A percentile compares a stretch with the other conserved stretches of the same genome.
These are phyloP conservation scores for Thecaphora frezii DNA, from an alignment of 1,284 basidiomycete species.

Conservation along the genomic window DNA sequence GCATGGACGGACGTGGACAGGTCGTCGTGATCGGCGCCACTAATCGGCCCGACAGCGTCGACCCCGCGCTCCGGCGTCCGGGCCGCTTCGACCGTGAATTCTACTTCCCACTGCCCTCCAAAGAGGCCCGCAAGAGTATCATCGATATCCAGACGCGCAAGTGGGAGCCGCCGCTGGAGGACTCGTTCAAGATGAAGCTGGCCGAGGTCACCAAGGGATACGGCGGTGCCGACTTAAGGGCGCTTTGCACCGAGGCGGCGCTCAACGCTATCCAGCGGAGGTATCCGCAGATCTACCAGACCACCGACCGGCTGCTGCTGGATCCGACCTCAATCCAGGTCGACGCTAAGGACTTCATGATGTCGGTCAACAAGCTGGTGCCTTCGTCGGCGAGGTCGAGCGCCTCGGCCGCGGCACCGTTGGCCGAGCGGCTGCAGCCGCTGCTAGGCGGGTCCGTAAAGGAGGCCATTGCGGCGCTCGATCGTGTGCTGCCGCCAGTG, in stretches of 20 bases:
- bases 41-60: constrained; percentile 93
- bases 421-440: constrained; percentile 83
- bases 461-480: constrained; percentile 70
- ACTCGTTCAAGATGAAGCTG: constrained; percentile 70
- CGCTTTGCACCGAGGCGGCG: constrained; percentile 78
- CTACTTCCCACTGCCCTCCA: constrained; percentile 88
- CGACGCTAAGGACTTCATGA: constrained; percentile 91
- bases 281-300: constrained; percentile 97
- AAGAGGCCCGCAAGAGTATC: constrained; percentile 84
- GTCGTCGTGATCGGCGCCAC: constrained; percentile 99
- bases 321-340: constrained; percentile 84
- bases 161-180: constrained; percentile 81
- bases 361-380: constrained; percentile 78
- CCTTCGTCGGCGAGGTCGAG: constrained; percentile 92
- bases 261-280: constrained; percentile 92
- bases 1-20: constrained; percentile 94
- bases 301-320: constrained; percentile 79
- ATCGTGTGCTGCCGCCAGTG: constrained; percentile 59
- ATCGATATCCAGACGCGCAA: constrained; percentile 85
- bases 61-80: constrained; percentile 89
- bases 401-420: constrained; percentile 77
- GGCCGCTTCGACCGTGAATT: constrained; percentile 98
- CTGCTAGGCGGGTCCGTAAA: constrained; percentile 73
- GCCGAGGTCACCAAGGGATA: constrained; percentile 95
- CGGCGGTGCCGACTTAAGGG: constrained; percentile 89